Evolutionary conservation across 176 grass and related monocot genomes (phyloP).

Genomic region (Oryza punctata): DNA sequence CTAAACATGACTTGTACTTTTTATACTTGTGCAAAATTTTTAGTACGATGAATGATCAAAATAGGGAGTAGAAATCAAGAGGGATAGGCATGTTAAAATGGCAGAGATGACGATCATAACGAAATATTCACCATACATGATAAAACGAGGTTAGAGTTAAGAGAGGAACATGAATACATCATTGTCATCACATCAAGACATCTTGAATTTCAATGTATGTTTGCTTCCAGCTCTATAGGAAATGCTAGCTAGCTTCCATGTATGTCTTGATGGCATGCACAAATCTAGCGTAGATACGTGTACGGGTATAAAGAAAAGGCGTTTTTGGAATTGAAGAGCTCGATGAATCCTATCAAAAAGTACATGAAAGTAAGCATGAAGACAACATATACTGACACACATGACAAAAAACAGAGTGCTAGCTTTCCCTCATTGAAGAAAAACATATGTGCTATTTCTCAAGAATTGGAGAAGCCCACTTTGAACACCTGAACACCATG

Average conservation of each 20-base stretch:
- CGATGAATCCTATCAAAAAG: not conserved
- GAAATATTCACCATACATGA: not conserved
- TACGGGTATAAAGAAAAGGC: not conserved
- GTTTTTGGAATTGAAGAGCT: not conserved
- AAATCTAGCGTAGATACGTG: not conserved
- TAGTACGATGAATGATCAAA: too few relatives aligned
- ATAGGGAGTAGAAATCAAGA: too few relatives aligned
- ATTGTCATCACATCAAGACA: not conserved
- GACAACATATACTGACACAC: not conserved
- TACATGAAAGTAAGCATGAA: not conserved
- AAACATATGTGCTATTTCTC: not conserved
- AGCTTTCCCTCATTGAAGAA: not conserved
- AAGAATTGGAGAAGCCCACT: too few relatives aligned
- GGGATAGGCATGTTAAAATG: too few relatives aligned
- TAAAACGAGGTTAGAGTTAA: not conserved
- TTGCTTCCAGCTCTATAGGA: not conserved
- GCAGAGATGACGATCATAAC: not conserved
- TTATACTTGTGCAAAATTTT: too few relatives aligned
- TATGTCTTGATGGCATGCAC: not conserved
- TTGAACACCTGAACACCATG: too few relatives aligned
- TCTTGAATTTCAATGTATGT: not conserved
- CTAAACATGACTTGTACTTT: too few relatives aligned
- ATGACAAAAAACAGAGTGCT: not conserved
- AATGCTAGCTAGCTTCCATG: not conserved
- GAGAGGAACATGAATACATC: not conserved